phyloP scores from a whole-genome alignment of 805 yeast species.

The Metschnikowia santaceciliae region DNA sequence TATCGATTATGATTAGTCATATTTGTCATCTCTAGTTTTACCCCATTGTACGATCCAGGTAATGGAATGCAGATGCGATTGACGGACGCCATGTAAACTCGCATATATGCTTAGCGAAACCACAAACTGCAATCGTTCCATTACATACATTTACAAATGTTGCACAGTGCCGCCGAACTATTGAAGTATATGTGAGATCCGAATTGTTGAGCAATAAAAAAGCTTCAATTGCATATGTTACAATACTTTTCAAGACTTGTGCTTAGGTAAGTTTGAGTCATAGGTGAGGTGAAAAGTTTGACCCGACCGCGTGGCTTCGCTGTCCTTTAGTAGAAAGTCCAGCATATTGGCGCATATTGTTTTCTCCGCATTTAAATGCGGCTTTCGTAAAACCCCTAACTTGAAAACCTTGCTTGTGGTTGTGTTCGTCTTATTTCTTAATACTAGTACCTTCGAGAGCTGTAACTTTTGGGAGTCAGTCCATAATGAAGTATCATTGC shows the following conservation, averaged over 20 bases:
- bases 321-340: not conserved
- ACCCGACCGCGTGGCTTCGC: not conserved
- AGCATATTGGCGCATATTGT: not conserved
- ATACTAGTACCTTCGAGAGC: not conserved
- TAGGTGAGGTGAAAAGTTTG: not conserved
- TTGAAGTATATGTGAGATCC: not conserved
- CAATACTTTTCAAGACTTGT: not conserved
- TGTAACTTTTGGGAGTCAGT: not conserved
- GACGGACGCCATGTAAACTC: constrained; percentile 1
- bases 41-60: not conserved
- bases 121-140: not conserved
- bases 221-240: constrained; percentile 1
- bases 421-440: not conserved
- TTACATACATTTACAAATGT: not conserved
- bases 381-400: not conserved
- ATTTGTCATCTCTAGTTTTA: not conserved
- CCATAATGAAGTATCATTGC: not conserved
- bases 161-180: not conserved
- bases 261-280: not conserved
- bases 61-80: not conserved
- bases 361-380: not conserved
- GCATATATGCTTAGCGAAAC: not conserved
- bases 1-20: not conserved
- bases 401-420: not conserved
- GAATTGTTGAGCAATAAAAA: not conserved